phyloP scores from a whole-genome alignment of 441 rosid genomes.

The Populus trichocarpa region DNA sequence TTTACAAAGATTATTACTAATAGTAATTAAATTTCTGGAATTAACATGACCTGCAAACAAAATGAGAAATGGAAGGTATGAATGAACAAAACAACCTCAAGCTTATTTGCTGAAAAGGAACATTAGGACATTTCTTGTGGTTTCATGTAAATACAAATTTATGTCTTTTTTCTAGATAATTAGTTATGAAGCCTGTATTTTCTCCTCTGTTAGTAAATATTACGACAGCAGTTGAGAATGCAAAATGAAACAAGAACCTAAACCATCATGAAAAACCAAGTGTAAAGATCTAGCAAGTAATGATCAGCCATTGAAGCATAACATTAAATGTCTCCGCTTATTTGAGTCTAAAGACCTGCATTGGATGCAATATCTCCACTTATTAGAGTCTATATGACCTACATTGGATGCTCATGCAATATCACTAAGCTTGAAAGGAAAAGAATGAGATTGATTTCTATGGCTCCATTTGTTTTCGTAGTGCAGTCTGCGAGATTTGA shows the following conservation, averaged over 20 bases:
- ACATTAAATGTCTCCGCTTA: background rate
- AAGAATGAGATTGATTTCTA: background rate
- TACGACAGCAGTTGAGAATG: too few species aligned
- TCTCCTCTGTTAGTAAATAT: too few species aligned
- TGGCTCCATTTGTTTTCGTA: too few species aligned
- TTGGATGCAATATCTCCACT: background rate
- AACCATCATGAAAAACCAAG: too few species aligned
- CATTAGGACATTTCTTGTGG: background rate
- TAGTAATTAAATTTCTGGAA: too few species aligned
- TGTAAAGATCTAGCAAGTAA: too few species aligned
- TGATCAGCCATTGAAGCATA: too few species aligned
- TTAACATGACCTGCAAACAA: too few species aligned
- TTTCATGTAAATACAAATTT: background rate
- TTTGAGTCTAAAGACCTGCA: background rate
- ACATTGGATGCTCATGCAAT: background rate
- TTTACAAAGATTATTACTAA: background rate
- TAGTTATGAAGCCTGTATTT: too few species aligned
- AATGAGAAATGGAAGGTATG: background rate
- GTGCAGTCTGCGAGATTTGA: too few species aligned
- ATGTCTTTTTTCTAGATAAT: background rate
- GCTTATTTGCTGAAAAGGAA: background rate
- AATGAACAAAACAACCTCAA: background rate
- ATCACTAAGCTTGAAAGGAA: background rate
- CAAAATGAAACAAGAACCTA: too few species aligned
- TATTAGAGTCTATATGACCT: background rate